Evolutionary conservation across 139 green algal genomes (phyloP).

Genomic region (Raphidocelis subcapitata): DNA sequence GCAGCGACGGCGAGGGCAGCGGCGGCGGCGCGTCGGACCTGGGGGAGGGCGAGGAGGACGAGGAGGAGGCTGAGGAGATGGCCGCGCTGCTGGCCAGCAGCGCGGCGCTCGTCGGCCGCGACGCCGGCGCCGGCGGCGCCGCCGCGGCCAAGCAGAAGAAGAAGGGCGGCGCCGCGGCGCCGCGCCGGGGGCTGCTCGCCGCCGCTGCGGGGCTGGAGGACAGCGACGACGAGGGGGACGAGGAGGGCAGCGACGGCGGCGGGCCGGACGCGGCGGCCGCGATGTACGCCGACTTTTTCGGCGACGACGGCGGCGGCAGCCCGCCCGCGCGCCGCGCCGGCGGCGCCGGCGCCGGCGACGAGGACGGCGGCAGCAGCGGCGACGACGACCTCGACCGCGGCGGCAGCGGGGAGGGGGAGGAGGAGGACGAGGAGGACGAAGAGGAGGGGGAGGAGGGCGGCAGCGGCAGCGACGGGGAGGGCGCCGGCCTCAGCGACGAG

Average conservation of each 20-base stretch:
- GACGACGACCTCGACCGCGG: conserved; percentile 1
- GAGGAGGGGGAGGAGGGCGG: conserved; percentile 16
- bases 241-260: conserved; percentile 12
- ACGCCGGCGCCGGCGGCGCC: too few relatives aligned
- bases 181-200: too few relatives aligned
- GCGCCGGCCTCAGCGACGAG: conserved; percentile 23
- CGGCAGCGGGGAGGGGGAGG: background rate
- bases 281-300: conserved; percentile 81
- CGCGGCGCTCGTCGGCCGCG: conserved; percentile 15
- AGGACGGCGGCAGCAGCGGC: conserved; percentile 8
- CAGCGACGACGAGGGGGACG: conserved; percentile 29
- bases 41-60: conserved; percentile 19
- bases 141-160: too few relatives aligned
- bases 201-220: conserved; percentile 1
- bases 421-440: background rate
- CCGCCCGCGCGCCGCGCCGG: background rate
- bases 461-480: conserved; percentile 8
- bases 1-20: conserved; percentile 16
- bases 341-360: conserved; percentile 2
- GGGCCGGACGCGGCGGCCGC: conserved; percentile 5
- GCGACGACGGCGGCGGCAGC: conserved; percentile 21
- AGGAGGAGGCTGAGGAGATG: conserved; percentile 46
- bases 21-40: conserved; percentile 3
- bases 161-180: too few relatives aligned
- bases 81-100: conserved; percentile 31